Evolutionary conservation across 345 rosid species (phyloP).

Genomic region (Linum trigynum): DNA sequence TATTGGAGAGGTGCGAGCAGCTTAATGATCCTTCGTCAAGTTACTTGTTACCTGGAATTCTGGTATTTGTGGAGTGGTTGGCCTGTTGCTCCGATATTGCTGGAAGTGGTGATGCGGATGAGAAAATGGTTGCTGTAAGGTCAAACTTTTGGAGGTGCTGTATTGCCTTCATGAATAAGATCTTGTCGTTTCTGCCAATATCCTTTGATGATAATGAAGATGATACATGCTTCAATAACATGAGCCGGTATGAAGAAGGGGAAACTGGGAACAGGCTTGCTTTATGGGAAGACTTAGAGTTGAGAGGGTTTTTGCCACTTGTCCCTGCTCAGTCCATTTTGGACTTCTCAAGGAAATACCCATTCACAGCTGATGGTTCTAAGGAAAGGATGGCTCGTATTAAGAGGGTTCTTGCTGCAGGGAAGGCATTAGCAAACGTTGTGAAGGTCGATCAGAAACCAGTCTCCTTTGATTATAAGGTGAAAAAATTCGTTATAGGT

Average conservation of each 20-base stretch:
- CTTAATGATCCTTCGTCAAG: conserved; percentile 67
- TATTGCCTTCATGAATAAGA: conserved; percentile 56
- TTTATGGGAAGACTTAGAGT: conserved; percentile 85
- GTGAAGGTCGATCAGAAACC: conserved; percentile 53
- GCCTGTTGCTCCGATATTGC: conserved; percentile 82
- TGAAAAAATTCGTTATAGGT: conserved; percentile 66
- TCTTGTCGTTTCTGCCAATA: conserved; percentile 39
- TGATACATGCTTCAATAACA: conserved; percentile 70
- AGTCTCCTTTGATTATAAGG: conserved; percentile 57
- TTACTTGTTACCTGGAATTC: conserved; percentile 65
- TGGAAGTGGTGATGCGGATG: conserved; percentile 53
- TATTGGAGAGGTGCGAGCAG: conserved; percentile 53
- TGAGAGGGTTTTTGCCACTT: conserved; percentile 84
- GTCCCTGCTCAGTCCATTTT: conserved; percentile 79
- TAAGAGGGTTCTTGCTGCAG: conserved; percentile 79
- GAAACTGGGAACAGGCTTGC: conserved; percentile 85
- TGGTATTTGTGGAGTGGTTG: conserved; percentile 88
- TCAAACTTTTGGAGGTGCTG: conserved; percentile 63
- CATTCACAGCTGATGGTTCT: conserved; percentile 47
- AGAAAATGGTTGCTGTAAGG: conserved; percentile 50
- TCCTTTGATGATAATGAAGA: conserved; percentile 59
- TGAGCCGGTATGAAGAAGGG: conserved; percentile 86
- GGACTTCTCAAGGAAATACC: conserved; percentile 68
- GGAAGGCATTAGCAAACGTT: conserved; percentile 53
- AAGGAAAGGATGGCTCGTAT: conserved; percentile 65